Evolutionary conservation across 192 early-diverging fungal species (phyloP), one percentile per base, ranked within the genome.

Genomic region (Pilobolus umbonatus): DNA sequence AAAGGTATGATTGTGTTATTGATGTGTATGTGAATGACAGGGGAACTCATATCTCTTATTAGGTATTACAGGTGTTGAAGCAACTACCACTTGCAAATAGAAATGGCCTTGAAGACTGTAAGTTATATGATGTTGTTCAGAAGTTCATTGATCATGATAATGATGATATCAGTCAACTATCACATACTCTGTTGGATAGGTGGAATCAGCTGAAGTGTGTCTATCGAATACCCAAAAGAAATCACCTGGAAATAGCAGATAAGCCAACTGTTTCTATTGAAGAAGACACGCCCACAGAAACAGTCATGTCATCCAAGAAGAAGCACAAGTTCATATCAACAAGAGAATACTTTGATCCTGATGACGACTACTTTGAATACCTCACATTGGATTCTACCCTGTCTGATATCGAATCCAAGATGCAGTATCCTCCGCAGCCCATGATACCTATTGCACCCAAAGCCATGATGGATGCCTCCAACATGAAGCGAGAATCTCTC

Each of bases 81-180:
- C 75, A 76, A 22, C 77, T 97, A 55, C 94, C 94, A 14, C 80
- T 94, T 14, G 63, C 87, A 15, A 85, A 88, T 14, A 70, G 87
- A 31, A 94, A 97, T 65, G 75, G 84, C 1, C 78, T 95, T 24
- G 82, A 87, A 30, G 92, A 91, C 32, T 84, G 76, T 31, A 75
- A 84, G 8, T 67, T 97, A 46, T 86, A 89, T 52, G 87, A 82
- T 10, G 68, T 78, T 6, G 71, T 95, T 5, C 53, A 69, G 10
- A 78, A 79, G 55, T 45, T 86, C 12, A 72, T 66, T 3, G 75
- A 80, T 11, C 55, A 72, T 15, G 72, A 71, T 1, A 73, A 87
- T 48, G 66, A 75, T 49, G 65, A 76, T 8, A 74, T 79, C 10
- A 73, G 75, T 11, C 54, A 64, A 24, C 51, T 77, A 46, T 83